A percentile compares a stretch with the other conserved stretches of the same genome.
Evolutionary conservation across 164 flowering plant genomes (phyloP).

Genomic region (Paratinospora sagittata): DNA sequence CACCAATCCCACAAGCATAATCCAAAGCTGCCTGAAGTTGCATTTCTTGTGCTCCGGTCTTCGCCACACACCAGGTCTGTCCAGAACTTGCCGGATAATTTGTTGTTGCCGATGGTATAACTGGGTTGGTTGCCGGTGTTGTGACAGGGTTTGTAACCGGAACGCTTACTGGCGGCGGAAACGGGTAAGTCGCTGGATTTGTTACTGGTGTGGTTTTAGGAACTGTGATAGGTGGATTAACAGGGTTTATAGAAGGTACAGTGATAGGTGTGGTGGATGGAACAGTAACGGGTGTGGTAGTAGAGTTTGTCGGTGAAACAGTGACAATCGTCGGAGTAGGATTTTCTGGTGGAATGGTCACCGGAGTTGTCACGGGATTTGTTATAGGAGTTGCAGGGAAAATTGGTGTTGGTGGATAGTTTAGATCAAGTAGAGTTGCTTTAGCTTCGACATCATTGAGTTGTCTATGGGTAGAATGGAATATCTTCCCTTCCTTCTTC

Average conservation of each 20-base stretch:
- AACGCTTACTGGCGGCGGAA: constrained; percentile 24
- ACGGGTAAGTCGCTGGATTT: constrained; percentile 42
- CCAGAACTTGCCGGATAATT: constrained; percentile 45
- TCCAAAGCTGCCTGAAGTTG: constrained; percentile 75
- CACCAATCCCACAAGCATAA: constrained; percentile 90
- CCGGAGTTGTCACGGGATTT: constrained; percentile 15
- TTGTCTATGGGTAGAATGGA: constrained; percentile 27
- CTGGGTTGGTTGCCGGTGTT: constrained; percentile 33
- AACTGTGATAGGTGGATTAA: constrained; percentile 5
- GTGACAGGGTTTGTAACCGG: constrained; percentile 29
- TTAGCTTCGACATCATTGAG: constrained; percentile 15
- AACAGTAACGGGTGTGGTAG: constrained; percentile 28
- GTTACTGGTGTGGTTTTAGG: constrained; percentile 19
- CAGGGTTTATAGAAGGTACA: constrained; percentile 4
- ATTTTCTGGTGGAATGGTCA: constrained; percentile 4
- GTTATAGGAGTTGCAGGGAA: constrained; percentile 12
- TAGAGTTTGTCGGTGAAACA: constrained; percentile 16
- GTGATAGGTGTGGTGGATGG: constrained; percentile 15
- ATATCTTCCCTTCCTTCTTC: constrained; percentile 18
- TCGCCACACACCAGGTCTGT: constrained; percentile 90
- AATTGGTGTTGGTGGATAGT: constrained; percentile 10
- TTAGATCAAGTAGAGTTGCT: constrained; percentile 3
- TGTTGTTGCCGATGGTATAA: constrained; percentile 34
- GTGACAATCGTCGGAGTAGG: constrained; percentile 35
- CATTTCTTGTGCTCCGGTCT: constrained; percentile 37